Conservation (phyloP, 495 filamentous ascomycete species). For the Penicillium macrosclerotiorum region DNA sequence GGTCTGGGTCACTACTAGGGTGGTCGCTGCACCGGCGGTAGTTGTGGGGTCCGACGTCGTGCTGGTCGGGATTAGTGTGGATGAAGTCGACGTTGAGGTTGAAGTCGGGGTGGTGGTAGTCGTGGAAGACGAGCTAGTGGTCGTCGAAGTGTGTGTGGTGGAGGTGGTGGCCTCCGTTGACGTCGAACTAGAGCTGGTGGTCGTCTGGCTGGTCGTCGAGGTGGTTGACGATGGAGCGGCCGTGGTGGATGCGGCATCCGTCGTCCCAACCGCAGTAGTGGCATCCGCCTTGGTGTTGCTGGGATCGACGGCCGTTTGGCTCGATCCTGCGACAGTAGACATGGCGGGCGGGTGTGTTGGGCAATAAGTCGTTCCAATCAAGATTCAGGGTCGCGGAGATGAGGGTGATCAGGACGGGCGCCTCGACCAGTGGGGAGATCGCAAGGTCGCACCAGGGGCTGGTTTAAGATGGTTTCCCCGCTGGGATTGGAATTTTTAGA, state of each 20-base stretch:
- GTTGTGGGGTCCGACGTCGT: conserved; percentile 7
- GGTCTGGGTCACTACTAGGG: background rate
- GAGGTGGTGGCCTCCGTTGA: conserved; percentile 14
- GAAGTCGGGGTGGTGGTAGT: conserved; percentile 16
- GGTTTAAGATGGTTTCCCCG: background rate
- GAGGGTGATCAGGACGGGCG: no score
- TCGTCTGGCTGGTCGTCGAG: background rate
- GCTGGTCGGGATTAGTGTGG: conserved; percentile 11
- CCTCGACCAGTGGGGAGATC: no score
- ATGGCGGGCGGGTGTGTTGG: no score
- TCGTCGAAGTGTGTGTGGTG: conserved; percentile 19
- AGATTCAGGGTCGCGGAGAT: no score
- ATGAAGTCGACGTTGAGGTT: conserved; percentile 15
- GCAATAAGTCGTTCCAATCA: no score
- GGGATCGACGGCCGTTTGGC: background rate
- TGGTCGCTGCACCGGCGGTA: background rate
- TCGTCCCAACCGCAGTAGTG: background rate
- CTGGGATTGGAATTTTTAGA: conserved; percentile 1
- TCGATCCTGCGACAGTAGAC: background rate
- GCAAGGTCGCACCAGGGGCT: conserved; percentile 1
- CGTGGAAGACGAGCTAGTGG: conserved; percentile 22
- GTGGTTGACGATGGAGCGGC: background rate
- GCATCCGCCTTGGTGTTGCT: background rate
- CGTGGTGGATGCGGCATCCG: background rate
- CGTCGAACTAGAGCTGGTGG: conserved; percentile 4